Percentiles rank a stretch among this genome's conserved stretches.
Evolutionary conservation across 2,329 filamentous ascomycete genomes (phyloP).

Genomic region (Aquanectria penicillioides): DNA sequence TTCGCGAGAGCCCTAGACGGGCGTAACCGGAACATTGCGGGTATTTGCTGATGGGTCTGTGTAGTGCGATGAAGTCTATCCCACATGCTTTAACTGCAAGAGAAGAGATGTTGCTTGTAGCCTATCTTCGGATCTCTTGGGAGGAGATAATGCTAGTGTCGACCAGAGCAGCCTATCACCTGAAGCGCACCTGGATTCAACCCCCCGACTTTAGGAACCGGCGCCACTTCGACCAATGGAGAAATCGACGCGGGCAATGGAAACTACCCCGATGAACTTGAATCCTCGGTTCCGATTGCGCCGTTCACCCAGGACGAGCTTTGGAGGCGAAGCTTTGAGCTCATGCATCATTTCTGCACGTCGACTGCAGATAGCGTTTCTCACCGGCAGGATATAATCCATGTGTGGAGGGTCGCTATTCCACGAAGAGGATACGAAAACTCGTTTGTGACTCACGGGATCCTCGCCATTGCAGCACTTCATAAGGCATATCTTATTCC

Average conservation of each 20-base stretch:
- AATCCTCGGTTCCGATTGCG: constrained; percentile 3
- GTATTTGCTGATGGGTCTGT: too few species aligned
- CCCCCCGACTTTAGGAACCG: neutral
- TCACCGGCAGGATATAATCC: constrained; percentile 16
- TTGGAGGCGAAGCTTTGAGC: constrained; percentile 33
- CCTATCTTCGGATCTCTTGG: neutral
- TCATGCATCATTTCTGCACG: constrained; percentile 38
- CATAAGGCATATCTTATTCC: constrained; percentile 38
- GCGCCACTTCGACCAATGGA: neutral
- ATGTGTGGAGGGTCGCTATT: constrained; percentile 29
- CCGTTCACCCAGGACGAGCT: constrained; percentile 34
- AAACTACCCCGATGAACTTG: too few species aligned
- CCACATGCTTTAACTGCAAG: neutral
- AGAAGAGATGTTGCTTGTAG: neutral
- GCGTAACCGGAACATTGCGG: too few species aligned
- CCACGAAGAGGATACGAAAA: constrained; percentile 29
- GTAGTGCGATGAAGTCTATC: neutral
- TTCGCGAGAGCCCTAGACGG: too few species aligned
- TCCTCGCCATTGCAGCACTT: constrained; percentile 31
- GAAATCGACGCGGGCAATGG: too few species aligned
- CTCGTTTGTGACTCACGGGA: constrained; percentile 34
- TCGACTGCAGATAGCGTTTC: constrained; percentile 30
- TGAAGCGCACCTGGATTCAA: neutral
- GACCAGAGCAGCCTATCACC: too few species aligned
- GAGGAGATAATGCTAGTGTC: too few species aligned